Evolutionary conservation across 2,329 filamentous ascomycete genomes (phyloP).

Genomic region (Lachnellula cervina): DNA sequence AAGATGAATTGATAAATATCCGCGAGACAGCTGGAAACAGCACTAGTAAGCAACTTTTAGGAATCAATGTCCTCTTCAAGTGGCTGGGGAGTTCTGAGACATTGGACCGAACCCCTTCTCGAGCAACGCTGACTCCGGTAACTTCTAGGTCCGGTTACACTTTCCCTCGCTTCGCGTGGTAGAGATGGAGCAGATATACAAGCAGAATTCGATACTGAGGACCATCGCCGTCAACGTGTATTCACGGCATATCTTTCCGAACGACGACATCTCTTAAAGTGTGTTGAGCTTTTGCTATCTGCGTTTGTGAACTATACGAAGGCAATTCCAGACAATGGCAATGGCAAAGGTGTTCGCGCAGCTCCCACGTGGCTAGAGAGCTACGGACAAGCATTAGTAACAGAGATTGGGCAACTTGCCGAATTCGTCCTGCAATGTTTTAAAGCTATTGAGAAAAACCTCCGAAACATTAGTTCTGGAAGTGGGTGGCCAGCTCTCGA

Average conservation of each 20-base stretch:
- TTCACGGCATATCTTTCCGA: conserved; percentile 69
- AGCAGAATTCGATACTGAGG: conserved; percentile 57
- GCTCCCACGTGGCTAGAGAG: conserved; percentile 9
- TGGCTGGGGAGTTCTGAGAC: too few relatives aligned
- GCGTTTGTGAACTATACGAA: conserved; percentile 21
- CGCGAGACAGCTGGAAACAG: conserved; percentile 67
- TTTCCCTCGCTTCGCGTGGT: conserved; percentile 30
- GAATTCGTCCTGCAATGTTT: conserved; percentile 37
- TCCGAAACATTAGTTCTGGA: conserved; percentile 40
- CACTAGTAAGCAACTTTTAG: background rate
- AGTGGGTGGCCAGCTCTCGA: conserved; percentile 50
- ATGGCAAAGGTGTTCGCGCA: conserved; percentile 1
- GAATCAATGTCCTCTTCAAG: too few relatives aligned
- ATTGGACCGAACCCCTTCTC: too few relatives aligned
- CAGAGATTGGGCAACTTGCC: conserved; percentile 5
- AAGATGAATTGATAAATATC: conserved; percentile 72
- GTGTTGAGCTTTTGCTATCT: conserved; percentile 44
- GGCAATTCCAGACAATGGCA: background rate
- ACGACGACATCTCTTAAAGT: conserved; percentile 61
- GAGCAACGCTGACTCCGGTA: conserved; percentile 32
- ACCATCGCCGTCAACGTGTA: conserved; percentile 61
- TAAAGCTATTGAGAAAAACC: conserved; percentile 42
- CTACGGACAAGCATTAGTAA: conserved; percentile 10
- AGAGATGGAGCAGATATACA: conserved; percentile 41
- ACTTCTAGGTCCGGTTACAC: conserved; percentile 51